These are phyloP conservation scores for Hylodesmum podocarpum DNA, from an alignment of 306 rosid genomes.

Conservation along the genomic window DNA sequence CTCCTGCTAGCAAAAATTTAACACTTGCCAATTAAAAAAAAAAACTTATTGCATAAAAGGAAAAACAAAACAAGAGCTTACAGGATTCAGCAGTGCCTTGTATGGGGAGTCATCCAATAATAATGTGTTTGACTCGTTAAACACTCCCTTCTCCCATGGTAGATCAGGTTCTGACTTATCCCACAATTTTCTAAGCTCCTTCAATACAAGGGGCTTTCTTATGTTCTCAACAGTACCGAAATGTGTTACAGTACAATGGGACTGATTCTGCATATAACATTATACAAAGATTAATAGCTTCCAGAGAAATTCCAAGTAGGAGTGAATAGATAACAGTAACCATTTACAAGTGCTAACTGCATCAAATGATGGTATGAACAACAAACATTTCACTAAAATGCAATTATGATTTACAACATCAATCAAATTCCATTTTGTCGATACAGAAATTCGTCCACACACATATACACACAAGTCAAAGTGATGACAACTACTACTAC, in stretches of 20 bases:
- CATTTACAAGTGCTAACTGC: conserved; percentile 10
- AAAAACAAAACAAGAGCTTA: conserved; percentile 41
- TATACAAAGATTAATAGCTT: conserved; percentile 9
- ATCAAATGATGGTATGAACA: conserved; percentile 12
- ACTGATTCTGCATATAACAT: conserved; percentile 56
- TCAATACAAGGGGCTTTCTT: conserved; percentile 66
- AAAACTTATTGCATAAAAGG: not conserved
- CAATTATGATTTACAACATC: not conserved
- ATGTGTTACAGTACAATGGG: conserved; percentile 63
- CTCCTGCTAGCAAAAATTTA: too few relatives aligned
- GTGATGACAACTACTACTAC: not conserved
- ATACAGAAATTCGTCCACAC: conserved; percentile 2
- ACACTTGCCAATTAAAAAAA: too few relatives aligned
- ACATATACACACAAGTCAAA: not conserved
- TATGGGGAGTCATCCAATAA: conserved; percentile 92
- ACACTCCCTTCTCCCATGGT: conserved; percentile 79
- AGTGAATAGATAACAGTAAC: conserved; percentile 9
- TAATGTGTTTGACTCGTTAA: conserved; percentile 73
- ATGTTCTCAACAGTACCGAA: conserved; percentile 55
- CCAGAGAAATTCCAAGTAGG: not conserved
- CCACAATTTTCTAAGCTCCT: conserved; percentile 87
- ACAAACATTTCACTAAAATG: not conserved
- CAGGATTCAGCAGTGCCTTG: conserved; percentile 87
- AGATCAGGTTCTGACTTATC: conserved; percentile 57
- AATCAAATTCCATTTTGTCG: conserved; percentile 13